Percentiles rank a stretch among this genome's conserved stretches.
Evolutionary conservation across 495 filamentous ascomycete species (phyloP).

Genomic region (Astrocystis sublimbata): DNA sequence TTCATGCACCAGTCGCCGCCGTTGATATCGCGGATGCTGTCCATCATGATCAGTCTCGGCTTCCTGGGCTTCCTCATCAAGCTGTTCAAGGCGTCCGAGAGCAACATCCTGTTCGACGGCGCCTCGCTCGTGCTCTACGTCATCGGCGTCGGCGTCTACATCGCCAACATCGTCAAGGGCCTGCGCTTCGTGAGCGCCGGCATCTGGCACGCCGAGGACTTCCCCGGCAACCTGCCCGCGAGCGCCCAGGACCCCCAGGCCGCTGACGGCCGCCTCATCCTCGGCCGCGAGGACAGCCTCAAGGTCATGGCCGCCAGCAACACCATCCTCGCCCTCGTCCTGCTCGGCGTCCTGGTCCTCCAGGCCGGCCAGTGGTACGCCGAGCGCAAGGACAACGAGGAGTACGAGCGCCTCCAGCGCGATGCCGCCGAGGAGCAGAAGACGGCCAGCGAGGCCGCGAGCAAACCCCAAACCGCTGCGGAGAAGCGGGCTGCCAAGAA

Average conservation of each 20-base stretch:
- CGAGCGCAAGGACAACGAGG: slow-evolving; percentile 85
- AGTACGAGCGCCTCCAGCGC: slow-evolving; percentile 63
- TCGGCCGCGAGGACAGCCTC: slow-evolving; percentile 79
- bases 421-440: slow-evolving; percentile 54
- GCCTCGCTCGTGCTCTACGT: slow-evolving; percentile 88
- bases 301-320: slow-evolving; percentile 94
- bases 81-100: slow-evolving; percentile 86
- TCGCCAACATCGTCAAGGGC: slow-evolving; percentile 93
- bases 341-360: slow-evolving; percentile 86
- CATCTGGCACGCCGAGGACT: slow-evolving; percentile 53
- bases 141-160: slow-evolving; percentile 86
- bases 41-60: slow-evolving; percentile 87
- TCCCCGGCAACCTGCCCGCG: slow-evolving; percentile 30
- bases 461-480: slow-evolving; percentile 22
- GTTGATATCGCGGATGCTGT: slow-evolving; percentile 86
- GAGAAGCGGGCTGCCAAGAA: slow-evolving; percentile 44
- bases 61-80: slow-evolving; percentile 89
- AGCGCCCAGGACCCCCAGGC: slow-evolving; percentile 41
- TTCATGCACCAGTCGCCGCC: slow-evolving; percentile 86
- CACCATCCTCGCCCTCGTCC: slow-evolving; percentile 87
- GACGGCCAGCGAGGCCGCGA: slow-evolving; percentile 21
- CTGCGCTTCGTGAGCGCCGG: slow-evolving; percentile 71
- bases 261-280: slow-evolving; percentile 44
- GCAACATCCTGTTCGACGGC: slow-evolving; percentile 96
- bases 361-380: slow-evolving; percentile 99